phyloP scores from a whole-genome alignment of 83 land plant genomes.

The Larix sibirica region DNA sequence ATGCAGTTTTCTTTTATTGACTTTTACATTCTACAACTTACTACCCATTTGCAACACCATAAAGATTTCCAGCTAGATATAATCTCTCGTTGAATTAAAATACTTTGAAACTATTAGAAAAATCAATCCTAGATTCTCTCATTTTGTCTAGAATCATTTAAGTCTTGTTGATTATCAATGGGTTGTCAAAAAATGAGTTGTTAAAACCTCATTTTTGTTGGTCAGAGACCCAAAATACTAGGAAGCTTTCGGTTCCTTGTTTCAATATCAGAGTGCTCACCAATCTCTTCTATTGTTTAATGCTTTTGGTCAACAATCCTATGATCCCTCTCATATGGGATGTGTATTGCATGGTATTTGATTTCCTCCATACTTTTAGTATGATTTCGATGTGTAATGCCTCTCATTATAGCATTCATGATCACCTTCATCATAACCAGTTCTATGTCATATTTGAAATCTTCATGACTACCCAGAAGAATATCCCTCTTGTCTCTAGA shows the following conservation, averaged over 20 bases:
- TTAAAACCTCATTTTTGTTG: not conserved
- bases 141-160: no score
- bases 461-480: no score
- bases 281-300: not conserved
- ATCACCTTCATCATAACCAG: not conserved
- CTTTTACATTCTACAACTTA: no score
- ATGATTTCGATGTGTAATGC: not conserved
- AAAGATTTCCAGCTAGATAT: no score
- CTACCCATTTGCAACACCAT: no score
- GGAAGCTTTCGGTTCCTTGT: not conserved
- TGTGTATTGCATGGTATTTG: not conserved
- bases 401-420: not conserved
- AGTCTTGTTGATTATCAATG: not conserved
- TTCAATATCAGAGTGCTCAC: not conserved
- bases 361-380: not conserved
- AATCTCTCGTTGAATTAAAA: no score
- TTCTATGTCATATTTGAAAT: no score
- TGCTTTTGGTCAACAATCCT: not conserved
- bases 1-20: no score
- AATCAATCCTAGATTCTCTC: no score
- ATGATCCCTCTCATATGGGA: not conserved
- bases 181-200: not conserved
- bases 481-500: no score
- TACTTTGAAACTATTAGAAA: no score
- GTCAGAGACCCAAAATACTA: not conserved